Evolutionary conservation across 148 eudicot species (phyloP).

Genomic region (Cornus controversa): DNA sequence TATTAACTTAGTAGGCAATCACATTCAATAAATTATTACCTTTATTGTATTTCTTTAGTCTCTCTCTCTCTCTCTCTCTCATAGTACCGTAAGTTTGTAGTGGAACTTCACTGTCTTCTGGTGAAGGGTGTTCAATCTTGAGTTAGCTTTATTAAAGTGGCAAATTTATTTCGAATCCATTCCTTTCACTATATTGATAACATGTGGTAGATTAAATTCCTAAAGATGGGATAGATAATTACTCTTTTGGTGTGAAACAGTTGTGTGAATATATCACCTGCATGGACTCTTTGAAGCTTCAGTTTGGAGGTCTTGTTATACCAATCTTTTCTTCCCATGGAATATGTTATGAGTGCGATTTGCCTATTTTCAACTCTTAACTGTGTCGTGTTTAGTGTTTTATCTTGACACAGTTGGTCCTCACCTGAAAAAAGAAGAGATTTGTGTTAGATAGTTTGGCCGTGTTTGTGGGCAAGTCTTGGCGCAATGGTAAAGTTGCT

Average conservation of each 20-base stretch:
- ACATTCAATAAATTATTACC: neutral
- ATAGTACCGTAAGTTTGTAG: neutral
- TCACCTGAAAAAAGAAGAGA: no score
- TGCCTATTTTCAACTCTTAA: no score
- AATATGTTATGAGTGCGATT: no score
- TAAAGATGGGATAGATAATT: neutral
- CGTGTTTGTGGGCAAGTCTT: no score
- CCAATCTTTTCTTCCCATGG: neutral
- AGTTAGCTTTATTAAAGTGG: neutral
- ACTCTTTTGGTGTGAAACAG: neutral
- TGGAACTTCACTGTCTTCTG: neutral
- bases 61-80: neutral
- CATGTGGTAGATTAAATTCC: neutral
- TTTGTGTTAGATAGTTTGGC: no score
- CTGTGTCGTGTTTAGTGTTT: no score
- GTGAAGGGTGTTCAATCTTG: neutral
- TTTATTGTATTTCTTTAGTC: neutral
- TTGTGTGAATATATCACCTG: neutral
- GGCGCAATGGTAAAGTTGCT: no score
- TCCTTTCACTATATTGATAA: neutral
- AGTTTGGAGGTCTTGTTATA: neutral
- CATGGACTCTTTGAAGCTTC: neutral
- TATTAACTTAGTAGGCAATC: neutral
- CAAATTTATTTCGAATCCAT: neutral
- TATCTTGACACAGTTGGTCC: no score